A percentile compares a stretch with the other conserved stretches of the same genome.
These are phyloP conservation scores for Pichia sp. DNA, from an alignment of 1,139 yeast species.

Conservation along the genomic window DNA sequence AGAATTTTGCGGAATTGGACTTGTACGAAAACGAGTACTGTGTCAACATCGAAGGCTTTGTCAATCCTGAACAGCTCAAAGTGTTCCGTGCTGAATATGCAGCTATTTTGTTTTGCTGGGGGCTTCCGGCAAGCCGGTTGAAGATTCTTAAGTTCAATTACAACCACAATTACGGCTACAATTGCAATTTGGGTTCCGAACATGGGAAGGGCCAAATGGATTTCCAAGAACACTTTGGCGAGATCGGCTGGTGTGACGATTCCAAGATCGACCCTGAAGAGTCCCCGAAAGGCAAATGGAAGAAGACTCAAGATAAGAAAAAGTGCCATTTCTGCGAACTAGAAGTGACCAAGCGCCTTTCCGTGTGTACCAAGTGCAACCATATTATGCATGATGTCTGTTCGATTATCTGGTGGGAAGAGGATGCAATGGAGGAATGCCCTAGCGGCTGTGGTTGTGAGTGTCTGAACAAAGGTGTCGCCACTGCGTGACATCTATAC, in stretches of 20 bases:
- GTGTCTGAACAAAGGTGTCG: constrained; percentile 41
- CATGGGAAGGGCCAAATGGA: constrained; percentile 20
- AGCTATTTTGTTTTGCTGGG: constrained; percentile 77
- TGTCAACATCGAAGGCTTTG: constrained; percentile 44
- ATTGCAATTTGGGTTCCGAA: neutral
- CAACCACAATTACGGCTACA: constrained; percentile 23
- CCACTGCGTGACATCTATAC: neutral
- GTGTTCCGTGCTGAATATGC: constrained; percentile 72
- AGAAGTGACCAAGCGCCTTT: constrained; percentile 55
- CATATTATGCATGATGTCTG: constrained; percentile 77
- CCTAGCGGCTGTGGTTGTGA: constrained; percentile 89
- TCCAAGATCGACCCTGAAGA: constrained; percentile 1
- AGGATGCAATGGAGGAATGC: constrained; percentile 51
- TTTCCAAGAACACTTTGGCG: constrained; percentile 38
- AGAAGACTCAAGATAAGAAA: constrained; percentile 14
- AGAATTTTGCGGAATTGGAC: constrained; percentile 54
- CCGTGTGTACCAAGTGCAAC: constrained; percentile 69
- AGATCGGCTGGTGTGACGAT: constrained; percentile 38
- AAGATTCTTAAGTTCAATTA: constrained; percentile 75
- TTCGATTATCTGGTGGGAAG: constrained; percentile 78
- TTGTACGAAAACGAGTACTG: constrained; percentile 45
- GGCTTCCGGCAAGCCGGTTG: constrained; percentile 67
- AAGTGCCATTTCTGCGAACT: constrained; percentile 65
- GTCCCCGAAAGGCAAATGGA: constrained; percentile 16
- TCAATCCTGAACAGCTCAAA: constrained; percentile 42